These are phyloP conservation scores for Hypoxylon rubiginosum DNA, from an alignment of 2,329 filamentous ascomycete genomes.

Conservation along the genomic window DNA sequence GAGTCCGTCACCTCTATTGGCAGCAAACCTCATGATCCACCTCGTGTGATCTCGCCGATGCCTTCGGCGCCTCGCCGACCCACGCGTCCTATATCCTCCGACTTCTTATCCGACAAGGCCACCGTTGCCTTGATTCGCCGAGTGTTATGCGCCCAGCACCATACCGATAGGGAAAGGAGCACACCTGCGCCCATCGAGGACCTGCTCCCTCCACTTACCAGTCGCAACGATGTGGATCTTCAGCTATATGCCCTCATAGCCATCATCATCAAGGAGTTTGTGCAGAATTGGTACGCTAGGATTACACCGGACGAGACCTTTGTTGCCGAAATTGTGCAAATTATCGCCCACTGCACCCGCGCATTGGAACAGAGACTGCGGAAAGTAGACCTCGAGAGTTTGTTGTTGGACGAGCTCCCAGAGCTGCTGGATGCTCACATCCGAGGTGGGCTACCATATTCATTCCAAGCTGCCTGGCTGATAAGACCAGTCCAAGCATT, in stretches of 20 bases:
- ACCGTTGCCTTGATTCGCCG: constrained; percentile 85
- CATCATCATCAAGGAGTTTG: constrained; percentile 89
- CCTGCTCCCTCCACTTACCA: constrained; percentile 89
- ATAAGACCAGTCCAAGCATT: constrained; percentile 3
- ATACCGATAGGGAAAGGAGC: constrained; percentile 67
- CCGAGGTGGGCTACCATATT: constrained; percentile 68
- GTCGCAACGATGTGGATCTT: constrained; percentile 92
- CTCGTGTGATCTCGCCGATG: constrained; percentile 46
- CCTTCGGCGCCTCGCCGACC: constrained; percentile 51
- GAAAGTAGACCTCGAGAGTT: constrained; percentile 83
- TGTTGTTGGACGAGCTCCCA: constrained; percentile 90
- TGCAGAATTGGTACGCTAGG: constrained; percentile 92
- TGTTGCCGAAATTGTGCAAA: constrained; percentile 86
- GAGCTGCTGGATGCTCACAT: constrained; percentile 85
- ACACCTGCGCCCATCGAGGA: constrained; percentile 78
- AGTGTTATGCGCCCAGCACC: constrained; percentile 81
- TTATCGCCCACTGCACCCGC: constrained; percentile 92
- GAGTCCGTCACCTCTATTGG: constrained; percentile 41
- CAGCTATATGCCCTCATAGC: constrained; percentile 94
- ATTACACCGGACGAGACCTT: constrained; percentile 93
- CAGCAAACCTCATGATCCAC: constrained; percentile 29
- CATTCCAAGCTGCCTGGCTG: constrained; percentile 18
- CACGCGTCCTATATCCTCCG: constrained; percentile 54
- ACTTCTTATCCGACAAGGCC: constrained; percentile 80
- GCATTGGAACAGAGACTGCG: constrained; percentile 88